These are phyloP conservation scores for Laguncularia racemosa DNA, from an alignment of 345 rosid species.

Conservation along the genomic window DNA sequence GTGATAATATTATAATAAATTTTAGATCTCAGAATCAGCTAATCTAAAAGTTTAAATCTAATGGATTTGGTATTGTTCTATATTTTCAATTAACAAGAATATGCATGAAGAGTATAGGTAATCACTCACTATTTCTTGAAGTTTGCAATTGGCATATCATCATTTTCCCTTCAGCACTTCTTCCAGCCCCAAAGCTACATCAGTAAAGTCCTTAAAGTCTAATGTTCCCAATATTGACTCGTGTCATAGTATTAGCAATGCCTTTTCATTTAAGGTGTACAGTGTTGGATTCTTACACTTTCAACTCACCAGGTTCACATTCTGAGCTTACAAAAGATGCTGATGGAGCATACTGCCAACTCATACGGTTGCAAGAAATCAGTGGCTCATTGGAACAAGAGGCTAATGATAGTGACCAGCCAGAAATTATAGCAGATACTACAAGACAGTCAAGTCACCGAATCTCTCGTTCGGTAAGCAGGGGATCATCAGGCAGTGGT, in stretches of 20 bases:
- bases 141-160: no score
- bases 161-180: no score
- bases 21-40: no score
- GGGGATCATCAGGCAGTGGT: conserved; percentile 35
- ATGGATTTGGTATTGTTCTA: no score
- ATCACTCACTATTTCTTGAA: no score
- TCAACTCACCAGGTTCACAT: conserved; percentile 22
- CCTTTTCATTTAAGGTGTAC: not conserved
- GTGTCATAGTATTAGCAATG: not conserved
- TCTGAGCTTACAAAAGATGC: conserved; percentile 27
- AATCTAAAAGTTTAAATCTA: no score
- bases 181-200: no score
- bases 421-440: conserved; percentile 9
- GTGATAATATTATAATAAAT: no score
- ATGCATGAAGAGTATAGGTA: no score
- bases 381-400: conserved; percentile 9
- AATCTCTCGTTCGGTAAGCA: conserved; percentile 19
- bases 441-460: conserved; percentile 19
- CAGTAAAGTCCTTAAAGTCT: no score
- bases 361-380: conserved; percentile 29
- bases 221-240: not conserved
- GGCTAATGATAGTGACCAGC: conserved; percentile 7
- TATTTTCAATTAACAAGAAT: no score
- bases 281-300: not conserved
- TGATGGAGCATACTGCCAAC: conserved; percentile 35